Evolutionary conservation across 805 yeast genomes (phyloP).

Genomic region (Scheffersomyces coipomensis): DNA sequence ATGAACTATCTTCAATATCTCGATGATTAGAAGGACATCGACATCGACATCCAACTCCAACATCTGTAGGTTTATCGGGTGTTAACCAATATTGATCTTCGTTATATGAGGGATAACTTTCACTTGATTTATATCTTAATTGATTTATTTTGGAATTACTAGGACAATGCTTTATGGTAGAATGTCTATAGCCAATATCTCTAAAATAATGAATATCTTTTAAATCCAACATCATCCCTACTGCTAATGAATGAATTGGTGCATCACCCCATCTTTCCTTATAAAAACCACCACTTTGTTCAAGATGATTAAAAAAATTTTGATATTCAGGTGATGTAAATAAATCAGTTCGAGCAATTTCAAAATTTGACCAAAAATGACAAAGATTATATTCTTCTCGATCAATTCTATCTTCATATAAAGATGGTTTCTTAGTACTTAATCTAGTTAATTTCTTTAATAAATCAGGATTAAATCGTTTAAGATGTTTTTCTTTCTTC

Average conservation of each 20-base stretch:
- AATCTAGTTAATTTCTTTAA: slow-evolving; percentile 37
- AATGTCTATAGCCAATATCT: slow-evolving; percentile 87
- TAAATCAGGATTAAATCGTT: slow-evolving; percentile 23
- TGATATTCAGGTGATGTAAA: slow-evolving; percentile 67
- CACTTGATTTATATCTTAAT: slow-evolving; percentile 38
- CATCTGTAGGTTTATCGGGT: slow-evolving; percentile 29
- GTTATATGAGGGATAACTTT: slow-evolving; percentile 19
- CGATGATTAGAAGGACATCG: slow-evolving; percentile 55
- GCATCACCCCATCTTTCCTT: slow-evolving; percentile 98
- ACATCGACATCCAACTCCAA: slow-evolving; percentile 84
- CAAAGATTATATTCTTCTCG: slow-evolving; percentile 72
- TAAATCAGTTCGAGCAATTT: slow-evolving; percentile 79
- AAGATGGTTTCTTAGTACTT: slow-evolving; percentile 25
- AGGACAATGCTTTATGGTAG: slow-evolving; percentile 84
- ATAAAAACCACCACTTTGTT: slow-evolving; percentile 77
- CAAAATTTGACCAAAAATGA: slow-evolving; percentile 93
- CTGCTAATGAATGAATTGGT: slow-evolving; percentile 86
- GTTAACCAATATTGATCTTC: slow-evolving; percentile 31
- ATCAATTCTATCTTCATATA: slow-evolving; percentile 57
- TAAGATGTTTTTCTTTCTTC: slow-evolving; percentile 22
- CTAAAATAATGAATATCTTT: slow-evolving; percentile 84
- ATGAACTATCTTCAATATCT: slow-evolving; percentile 58
- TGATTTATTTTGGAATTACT: slow-evolving; percentile 50
- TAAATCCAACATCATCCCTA: slow-evolving; percentile 68
- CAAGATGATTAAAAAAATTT: slow-evolving; percentile 66